Evolutionary conservation across 495 filamentous ascomycete genomes (phyloP).

Genomic region (Penicillium paxilli): DNA sequence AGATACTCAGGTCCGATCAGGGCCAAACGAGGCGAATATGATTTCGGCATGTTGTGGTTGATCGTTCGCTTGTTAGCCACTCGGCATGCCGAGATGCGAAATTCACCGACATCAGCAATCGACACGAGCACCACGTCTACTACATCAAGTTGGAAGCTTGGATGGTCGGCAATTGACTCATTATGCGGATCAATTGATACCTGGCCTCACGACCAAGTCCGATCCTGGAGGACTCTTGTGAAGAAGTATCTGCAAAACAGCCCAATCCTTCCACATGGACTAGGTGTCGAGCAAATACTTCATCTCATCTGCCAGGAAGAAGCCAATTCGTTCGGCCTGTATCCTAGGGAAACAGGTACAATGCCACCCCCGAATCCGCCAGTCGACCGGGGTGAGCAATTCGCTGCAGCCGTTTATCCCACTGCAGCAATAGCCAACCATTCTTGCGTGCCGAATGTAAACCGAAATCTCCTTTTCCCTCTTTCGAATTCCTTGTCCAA

Average conservation of each 20-base stretch:
- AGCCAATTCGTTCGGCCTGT: conserved; percentile 43
- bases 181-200: conserved; percentile 35
- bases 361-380: conserved; percentile 15
- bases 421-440: conserved; percentile 40
- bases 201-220: conserved; percentile 36
- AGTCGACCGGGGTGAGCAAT: conserved; percentile 35
- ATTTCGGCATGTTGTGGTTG: conserved; percentile 44
- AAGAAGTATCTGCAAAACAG: conserved; percentile 37
- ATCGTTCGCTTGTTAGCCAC: conserved; percentile 40
- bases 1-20: conserved; percentile 27
- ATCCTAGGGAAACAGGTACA: conserved; percentile 38
- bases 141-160: conserved; percentile 11
- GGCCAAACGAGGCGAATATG: conserved; percentile 37
- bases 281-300: conserved; percentile 23
- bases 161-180: conserved; percentile 34
- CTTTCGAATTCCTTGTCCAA: not conserved
- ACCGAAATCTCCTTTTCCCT: not conserved
- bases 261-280: conserved; percentile 22
- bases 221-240: conserved; percentile 30
- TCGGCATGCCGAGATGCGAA: conserved; percentile 16
- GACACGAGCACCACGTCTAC: not conserved
- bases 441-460: conserved; percentile 41
- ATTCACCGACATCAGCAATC: not conserved
- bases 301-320: conserved; percentile 40
- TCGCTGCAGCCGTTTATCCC: conserved; percentile 41